Evolutionary conservation across 2,329 filamentous ascomycete species (phyloP), one percentile per base, ranked within the genome.

Genomic region (Coniella lustricola): DNA sequence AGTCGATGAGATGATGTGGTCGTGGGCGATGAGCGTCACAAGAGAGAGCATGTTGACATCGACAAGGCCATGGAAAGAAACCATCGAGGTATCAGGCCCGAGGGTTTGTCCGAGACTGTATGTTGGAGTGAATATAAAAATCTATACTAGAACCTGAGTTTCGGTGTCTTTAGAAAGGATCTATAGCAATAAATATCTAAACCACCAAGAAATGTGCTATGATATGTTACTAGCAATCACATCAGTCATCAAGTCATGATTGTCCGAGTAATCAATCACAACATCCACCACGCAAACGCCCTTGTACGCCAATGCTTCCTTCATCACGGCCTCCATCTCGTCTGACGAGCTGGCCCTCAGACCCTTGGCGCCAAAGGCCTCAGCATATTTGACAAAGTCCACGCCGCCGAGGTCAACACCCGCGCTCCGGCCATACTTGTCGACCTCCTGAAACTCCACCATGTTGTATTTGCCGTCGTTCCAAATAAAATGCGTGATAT

Each of bases 401-500:
- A 74, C 67, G 1, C 71, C 71, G 1, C 71, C 58, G 2, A 74
- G 59, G 33, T 66, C 64, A 46, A 74, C 67, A 14, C 71, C 71
- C 7, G 62, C 62, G 22, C 61, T 66, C 21, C 71, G 62, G 3
- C 70, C 70, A 55, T 74, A 74, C 58, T 74, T 74, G 58, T 70
- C 65, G 49, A 71, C 68, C 59, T 74, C 71, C 54, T 74, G 71
- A 56, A 74, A 74, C 59, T 73, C 67, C 4, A 74, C 69, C 71
- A 74, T 74, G 56, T 74, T 74, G 58, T 69, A 74, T 25, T 64
- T 65, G 38, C 67, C 67, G 53, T 74, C 71, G 55, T 74, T 74
- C 70, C 70, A 73, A 53, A 74, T 63, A 52, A 74, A 73, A 54
- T 74, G 71, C 16, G 71, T 73, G 55, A 74, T 72, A 49, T 74